Conservation (phyloP, 2,329 filamentous ascomycete species). For the Parafenestella ontariensis region DNA sequence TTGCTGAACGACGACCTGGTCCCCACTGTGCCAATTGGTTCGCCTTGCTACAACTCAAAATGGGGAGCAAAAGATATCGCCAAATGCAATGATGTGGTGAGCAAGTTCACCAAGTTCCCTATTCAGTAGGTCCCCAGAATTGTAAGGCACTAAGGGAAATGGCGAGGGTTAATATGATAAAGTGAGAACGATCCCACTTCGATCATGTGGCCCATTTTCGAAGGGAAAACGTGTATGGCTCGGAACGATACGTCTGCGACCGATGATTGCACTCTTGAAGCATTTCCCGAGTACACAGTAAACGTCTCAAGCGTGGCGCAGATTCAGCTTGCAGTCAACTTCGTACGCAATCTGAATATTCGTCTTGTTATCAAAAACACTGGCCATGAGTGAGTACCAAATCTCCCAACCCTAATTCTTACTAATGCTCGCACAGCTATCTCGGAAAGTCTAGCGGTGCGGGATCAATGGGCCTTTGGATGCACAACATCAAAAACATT, state of each 20-base stretch:
- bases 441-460: constrained; percentile 29
- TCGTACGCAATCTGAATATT: constrained; percentile 27
- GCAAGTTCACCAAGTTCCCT: constrained; percentile 13
- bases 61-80: constrained; percentile 12
- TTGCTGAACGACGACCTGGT: constrained; percentile 24
- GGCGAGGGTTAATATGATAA: neutral
- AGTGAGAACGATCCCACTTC: constrained; percentile 30
- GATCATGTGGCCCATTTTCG: constrained; percentile 33
- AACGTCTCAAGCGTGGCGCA: constrained; percentile 23
- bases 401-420: neutral
- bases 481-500: constrained; percentile 27
- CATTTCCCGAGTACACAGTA: constrained; percentile 23
- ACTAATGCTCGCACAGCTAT: constrained; percentile 15
- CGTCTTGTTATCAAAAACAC: constrained; percentile 28
- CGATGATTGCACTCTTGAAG: constrained; percentile 17
- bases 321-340: constrained; percentile 23
- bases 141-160: neutral
- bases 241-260: constrained; percentile 12
- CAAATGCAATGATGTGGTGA: constrained; percentile 20
- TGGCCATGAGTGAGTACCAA: constrained; percentile 14
- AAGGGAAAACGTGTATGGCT: constrained; percentile 33
- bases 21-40: constrained; percentile 27
- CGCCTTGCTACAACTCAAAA: constrained; percentile 29
- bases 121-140: constrained; percentile 8
- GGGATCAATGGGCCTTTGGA: constrained; percentile 32